Conservation (phyloP, 2,329 filamentous ascomycete species). For the Knufia fluminis region DNA sequence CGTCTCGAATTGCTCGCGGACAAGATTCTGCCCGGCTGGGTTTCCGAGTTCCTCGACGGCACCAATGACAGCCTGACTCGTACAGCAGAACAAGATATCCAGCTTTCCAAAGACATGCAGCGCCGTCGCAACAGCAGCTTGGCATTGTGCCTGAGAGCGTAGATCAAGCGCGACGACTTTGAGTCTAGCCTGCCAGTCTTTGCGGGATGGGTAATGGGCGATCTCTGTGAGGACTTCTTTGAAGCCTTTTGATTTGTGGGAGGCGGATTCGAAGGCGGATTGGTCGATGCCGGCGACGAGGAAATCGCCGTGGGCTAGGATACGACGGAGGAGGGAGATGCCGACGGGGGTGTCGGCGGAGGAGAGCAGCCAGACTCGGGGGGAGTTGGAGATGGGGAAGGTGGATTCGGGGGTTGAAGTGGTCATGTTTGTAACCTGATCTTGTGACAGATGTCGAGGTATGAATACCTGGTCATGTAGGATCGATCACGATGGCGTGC, state of each 20-base stretch:
- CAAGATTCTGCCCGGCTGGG: conserved; percentile 63
- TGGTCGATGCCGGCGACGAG: conserved; percentile 77
- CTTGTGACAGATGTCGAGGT: no score
- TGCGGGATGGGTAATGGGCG: conserved; percentile 35
- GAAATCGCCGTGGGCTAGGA: conserved; percentile 85
- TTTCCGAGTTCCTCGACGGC: conserved; percentile 83
- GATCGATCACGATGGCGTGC: no score
- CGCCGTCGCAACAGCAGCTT: conserved; percentile 78
- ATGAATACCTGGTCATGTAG: no score
- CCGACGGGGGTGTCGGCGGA: conserved; percentile 76
- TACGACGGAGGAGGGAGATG: conserved; percentile 68
- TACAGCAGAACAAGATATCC: conserved; percentile 84
- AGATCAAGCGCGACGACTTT: conserved; percentile 52
- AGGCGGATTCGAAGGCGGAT: conserved; percentile 64
- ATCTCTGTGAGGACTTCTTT: conserved; percentile 62
- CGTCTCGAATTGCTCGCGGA: conserved; percentile 84
- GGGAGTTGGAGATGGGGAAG: conserved; percentile 54
- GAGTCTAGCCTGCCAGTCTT: conserved; percentile 74
- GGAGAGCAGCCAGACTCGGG: conserved; percentile 88
- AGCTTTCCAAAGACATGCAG: conserved; percentile 75
- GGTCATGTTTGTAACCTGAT: no score
- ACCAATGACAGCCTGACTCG: conserved; percentile 80
- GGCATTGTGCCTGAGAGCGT: conserved; percentile 40
- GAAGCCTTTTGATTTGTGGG: conserved; percentile 67
- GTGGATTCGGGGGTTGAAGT: not conserved